Conservation (phyloP, 1,139 yeast species). For the Candida sp. region DNA sequence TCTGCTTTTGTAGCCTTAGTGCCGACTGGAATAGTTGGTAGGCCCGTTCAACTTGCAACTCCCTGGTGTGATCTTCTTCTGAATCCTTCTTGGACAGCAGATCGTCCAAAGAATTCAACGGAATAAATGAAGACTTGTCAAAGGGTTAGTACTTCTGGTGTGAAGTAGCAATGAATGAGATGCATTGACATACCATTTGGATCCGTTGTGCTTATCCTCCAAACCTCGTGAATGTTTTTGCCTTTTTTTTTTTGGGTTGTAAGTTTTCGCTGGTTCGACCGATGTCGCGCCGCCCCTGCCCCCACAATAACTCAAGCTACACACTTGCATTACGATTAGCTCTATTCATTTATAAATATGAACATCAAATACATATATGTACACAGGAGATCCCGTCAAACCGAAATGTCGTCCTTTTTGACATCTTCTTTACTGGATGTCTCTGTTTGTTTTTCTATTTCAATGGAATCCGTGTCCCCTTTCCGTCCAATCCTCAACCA, state of each 20-base stretch:
- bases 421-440: conserved; percentile 1
- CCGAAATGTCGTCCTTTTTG: background rate
- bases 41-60: conserved; percentile 87
- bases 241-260: background rate
- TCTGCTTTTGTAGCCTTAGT: conserved; percentile 57
- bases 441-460: conserved; percentile 16
- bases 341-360: too few relatives aligned
- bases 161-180: too few relatives aligned
- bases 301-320: too few relatives aligned
- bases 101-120: conserved; percentile 79
- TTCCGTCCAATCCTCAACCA: conserved; percentile 52
- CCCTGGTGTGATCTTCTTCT: conserved; percentile 91
- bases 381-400: background rate
- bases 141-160: conserved; percentile 6
- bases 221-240: background rate
- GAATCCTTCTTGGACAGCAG: conserved; percentile 55
- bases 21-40: conserved; percentile 78
- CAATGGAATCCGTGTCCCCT: conserved; percentile 23
- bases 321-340: too few relatives aligned
- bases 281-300: too few relatives aligned
- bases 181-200: conserved; percentile 2
- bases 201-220: background rate
- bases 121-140: conserved; percentile 68
- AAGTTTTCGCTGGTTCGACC: too few relatives aligned
- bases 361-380: too few relatives aligned